phyloP scores from a whole-genome alignment of 495 filamentous ascomycete genomes.

The Penicillium nucicola region DNA sequence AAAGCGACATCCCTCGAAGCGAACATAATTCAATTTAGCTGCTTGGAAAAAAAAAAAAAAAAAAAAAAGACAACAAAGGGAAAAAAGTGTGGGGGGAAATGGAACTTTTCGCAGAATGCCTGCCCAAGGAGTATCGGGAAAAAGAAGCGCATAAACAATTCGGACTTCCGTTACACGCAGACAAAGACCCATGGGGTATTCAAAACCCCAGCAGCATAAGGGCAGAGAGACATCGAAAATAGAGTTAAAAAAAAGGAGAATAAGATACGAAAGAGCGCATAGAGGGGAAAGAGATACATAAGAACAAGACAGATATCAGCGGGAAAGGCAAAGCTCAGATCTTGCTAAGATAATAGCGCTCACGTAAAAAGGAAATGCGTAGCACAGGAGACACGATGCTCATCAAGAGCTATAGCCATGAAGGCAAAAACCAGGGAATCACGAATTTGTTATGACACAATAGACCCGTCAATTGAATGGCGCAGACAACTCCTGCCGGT shows the following conservation, averaged over 20 bases:
- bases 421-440: constrained; percentile 29
- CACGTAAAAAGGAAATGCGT: constrained; percentile 45
- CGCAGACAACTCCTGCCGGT: constrained; percentile 47
- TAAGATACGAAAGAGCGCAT: constrained; percentile 13
- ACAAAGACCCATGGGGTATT: constrained; percentile 30
- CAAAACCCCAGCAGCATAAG: constrained; percentile 17
- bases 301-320: constrained; percentile 15
- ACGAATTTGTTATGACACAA: constrained; percentile 44
- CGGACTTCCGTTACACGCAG: constrained; percentile 38
- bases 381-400: constrained; percentile 42
- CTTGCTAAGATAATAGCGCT: constrained; percentile 48
- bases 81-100: constrained; percentile 33
- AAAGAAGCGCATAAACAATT: constrained; percentile 39
- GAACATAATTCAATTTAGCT: constrained; percentile 46
- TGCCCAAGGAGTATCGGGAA: constrained; percentile 43
- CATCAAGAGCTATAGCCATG: constrained; percentile 49
- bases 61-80: constrained; percentile 31
- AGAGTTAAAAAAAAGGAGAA: constrained; percentile 14
- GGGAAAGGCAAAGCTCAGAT: constrained; percentile 31
- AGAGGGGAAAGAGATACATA: constrained; percentile 15
- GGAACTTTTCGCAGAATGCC: constrained; percentile 51
- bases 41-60: constrained; percentile 35
- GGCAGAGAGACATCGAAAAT: constrained; percentile 16
- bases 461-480: constrained; percentile 46
- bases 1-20: constrained; percentile 33